These are phyloP conservation scores for Clitocybe nebularis DNA, from an alignment of 1,284 basidiomycete genomes.

Conservation along the genomic window DNA sequence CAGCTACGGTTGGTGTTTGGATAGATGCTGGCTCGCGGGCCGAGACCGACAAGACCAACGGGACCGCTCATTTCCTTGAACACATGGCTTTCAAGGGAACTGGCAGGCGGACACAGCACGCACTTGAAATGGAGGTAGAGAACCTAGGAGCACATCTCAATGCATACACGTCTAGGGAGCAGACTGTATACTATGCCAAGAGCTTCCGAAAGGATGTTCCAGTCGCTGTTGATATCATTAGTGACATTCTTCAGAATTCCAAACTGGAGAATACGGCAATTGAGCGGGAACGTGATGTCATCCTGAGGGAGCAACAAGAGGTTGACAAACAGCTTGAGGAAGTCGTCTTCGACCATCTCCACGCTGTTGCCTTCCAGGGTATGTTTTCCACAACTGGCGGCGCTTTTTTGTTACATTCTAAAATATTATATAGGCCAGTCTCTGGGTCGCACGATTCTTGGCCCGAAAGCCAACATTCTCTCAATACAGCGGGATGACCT, in stretches of 20 bases:
- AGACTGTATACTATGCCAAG: constrained; percentile 99
- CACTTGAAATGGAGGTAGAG: constrained; percentile 96
- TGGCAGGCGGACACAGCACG: constrained; percentile 83
- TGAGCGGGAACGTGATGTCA: constrained; percentile 96
- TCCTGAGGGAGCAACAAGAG: constrained; percentile 97
- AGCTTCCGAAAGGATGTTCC: constrained; percentile 96
- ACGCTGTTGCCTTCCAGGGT: constrained; percentile 96
- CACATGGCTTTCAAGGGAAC: constrained; percentile 98
- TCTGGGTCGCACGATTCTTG: constrained; percentile 96
- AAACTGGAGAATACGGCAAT: constrained; percentile 89
- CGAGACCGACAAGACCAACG: constrained; percentile 91
- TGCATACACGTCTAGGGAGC: constrained; percentile 98
- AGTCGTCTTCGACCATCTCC: constrained; percentile 98
- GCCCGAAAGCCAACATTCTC: constrained; percentile 94
- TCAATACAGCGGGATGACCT: constrained; percentile 95
- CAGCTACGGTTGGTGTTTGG: constrained; percentile 98
- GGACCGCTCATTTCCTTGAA: constrained; percentile 98
- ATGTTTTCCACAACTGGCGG: too few species aligned
- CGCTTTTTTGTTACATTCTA: too few species aligned
- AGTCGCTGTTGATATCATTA: constrained; percentile 93
- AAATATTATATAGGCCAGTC: constrained; percentile 68
- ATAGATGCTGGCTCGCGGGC: constrained; percentile 97
- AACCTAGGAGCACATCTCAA: constrained; percentile 98
- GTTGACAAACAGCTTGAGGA: constrained; percentile 99
- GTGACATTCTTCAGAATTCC: constrained; percentile 97